phyloP scores from a whole-genome alignment of 257 asterid species.

The Echites panduratus region DNA sequence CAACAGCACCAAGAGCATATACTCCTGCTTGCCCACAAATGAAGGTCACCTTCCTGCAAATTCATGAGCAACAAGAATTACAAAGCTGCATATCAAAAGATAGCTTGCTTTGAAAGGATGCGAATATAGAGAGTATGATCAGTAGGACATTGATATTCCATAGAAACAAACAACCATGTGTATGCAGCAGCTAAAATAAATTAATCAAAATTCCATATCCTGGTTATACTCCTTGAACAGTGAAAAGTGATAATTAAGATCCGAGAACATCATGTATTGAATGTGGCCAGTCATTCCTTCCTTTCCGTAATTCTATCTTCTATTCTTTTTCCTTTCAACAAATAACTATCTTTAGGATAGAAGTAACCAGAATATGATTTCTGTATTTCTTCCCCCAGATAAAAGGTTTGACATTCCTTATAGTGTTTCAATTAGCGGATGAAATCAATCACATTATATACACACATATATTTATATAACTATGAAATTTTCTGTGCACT shows the following conservation, averaged over 20 bases:
- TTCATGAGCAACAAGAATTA: not conserved
- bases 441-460: too few relatives aligned
- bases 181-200: not conserved
- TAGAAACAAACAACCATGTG: not conserved
- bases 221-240: not conserved
- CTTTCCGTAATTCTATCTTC: not conserved
- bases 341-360: not conserved
- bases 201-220: not conserved
- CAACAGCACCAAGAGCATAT: conserved; percentile 78
- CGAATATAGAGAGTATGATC: not conserved
- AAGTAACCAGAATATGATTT: not conserved
- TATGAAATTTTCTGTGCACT: too few relatives aligned
- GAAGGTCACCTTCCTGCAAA: conserved; percentile 63
- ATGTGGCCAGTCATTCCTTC: not conserved
- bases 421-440: not conserved
- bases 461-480: too few relatives aligned
- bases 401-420: not conserved
- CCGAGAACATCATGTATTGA: not conserved
- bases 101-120: not conserved
- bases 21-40: conserved; percentile 72
- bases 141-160: not conserved
- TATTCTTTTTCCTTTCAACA: not conserved
- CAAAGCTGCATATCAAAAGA: not conserved
- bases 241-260: not conserved
- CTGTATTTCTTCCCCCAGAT: not conserved